A percentile compares a stretch with the other conserved stretches of the same genome.
Conservation (phyloP, 495 filamentous ascomycete species). For the Hypoxylon fragiforme region DNA sequence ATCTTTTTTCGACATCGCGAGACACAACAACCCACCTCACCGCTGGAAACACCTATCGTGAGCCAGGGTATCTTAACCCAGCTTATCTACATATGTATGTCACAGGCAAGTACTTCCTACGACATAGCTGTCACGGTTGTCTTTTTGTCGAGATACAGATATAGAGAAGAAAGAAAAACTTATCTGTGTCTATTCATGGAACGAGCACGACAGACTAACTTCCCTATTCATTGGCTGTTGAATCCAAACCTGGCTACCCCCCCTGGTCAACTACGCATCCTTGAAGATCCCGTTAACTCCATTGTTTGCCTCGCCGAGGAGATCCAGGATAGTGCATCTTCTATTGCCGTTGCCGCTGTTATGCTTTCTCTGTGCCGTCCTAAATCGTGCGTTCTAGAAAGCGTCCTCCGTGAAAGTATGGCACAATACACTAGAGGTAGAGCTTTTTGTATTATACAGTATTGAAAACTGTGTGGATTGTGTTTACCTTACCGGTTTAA, state of each 20-base stretch:
- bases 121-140: slow-evolving; percentile 21
- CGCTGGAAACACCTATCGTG: slow-evolving; percentile 28
- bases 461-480: slow-evolving; percentile 31
- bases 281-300: slow-evolving; percentile 21
- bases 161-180: too few relatives aligned
- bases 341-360: slow-evolving; percentile 4
- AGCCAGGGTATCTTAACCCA: slow-evolving; percentile 15
- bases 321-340: slow-evolving; percentile 27
- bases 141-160: slow-evolving; percentile 11
- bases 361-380: slow-evolving; percentile 4
- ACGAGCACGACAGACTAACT: slow-evolving; percentile 1
- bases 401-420: slow-evolving; percentile 24
- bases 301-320: slow-evolving; percentile 2
- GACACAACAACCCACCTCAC: slow-evolving; percentile 31
- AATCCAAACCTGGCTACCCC: slow-evolving; percentile 24
- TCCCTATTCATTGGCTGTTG: slow-evolving; percentile 14
- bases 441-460: slow-evolving; percentile 25
- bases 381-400: slow-evolving; percentile 8
- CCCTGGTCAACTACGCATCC: slow-evolving; percentile 13
- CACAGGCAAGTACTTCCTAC: too few relatives aligned
- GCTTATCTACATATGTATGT: slow-evolving; percentile 20
- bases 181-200: slow-evolving; percentile 16
- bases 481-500: slow-evolving; percentile 21
- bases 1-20: slow-evolving; percentile 15
- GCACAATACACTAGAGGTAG: slow-evolving; percentile 4